Base-by-base conservation (phyloP, 768 basidiomycete genomes). In the Pleurotus sapidus region DNA sequence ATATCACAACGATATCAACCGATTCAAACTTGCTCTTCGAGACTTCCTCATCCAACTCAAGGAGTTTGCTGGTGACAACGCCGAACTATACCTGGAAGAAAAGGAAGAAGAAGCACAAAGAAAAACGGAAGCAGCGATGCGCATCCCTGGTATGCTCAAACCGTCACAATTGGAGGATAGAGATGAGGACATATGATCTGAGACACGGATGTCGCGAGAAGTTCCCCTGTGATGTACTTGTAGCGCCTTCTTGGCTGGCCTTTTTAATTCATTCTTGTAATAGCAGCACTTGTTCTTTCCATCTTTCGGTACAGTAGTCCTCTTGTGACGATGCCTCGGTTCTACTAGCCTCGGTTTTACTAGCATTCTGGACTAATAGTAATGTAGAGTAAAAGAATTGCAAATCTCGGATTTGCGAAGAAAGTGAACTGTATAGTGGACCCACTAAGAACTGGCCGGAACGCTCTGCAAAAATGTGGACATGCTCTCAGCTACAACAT, bases 31-130 rank as follows among this genome's bases (percentile, higher is more conserved):
- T 62, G 88, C 90, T 14, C 79, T 98, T 48, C 91, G 96, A 57
- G 97, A 98, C 73, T 99, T 98, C 88, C 84, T 99, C 56, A 93
- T 99, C 64, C 91, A 95, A 64, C 84, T 99, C 60, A 97, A 97
- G 70, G 97, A 98, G 73, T 98, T 97, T 77, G 94, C 93, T 5
- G 91, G 89, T 4, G 95, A 97, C 66, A 95, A 96, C 61, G 76
- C 94, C 7, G 97, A 98, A 62, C 77, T 98, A 38, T 98, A 80
- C 75, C 77, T 93, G 63, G 96, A 98, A 66, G 97, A 98, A 74
- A 96, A 94, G 73, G 95, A 98, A 70, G 82, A 84, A 3, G 96
- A 96, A 71, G 78, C 80, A 18, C 83, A 87, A 68, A 79, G 76
- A 70, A 89, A 91, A 74, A 86, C 84, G 0, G 84, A 89, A 62